Base-by-base conservation (phyloP, 1,139 yeast genomes). In the Saccharomycopsis hybrid region DNA sequence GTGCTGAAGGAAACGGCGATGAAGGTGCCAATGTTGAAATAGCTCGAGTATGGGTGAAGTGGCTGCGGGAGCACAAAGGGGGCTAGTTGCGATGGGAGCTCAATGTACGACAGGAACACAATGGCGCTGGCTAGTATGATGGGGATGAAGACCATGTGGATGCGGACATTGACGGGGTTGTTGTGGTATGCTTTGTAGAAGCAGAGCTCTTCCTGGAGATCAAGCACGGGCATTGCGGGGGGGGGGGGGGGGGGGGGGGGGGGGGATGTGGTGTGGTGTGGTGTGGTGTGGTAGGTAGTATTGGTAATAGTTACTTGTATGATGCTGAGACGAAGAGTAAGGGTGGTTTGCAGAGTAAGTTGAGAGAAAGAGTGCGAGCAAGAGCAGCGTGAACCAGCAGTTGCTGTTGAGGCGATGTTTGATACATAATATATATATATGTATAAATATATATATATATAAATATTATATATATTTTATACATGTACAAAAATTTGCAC, bases 111-210 rank as follows among this genome's bases (percentile, higher is more conserved):
- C 3, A 43, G 31, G n/a, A 33, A n/a, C n/a, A 48, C 70, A 45
- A 81, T 63, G 2, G 82, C 67, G 1, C 88, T 70, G 50, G 77
- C 67, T 28, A 87, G 68, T 51, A 92, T 88, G 13, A 79, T 65
- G 1, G 97, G 97, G 42, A 92, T 90, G 61, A 89, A 89, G 2
- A 77, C 63, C 50, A 85, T 67, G 62, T 92, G 98, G 55, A 92
- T 85, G 7, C 72, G 58, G 8, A 89, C 94, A 66, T 92, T 92
- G 47, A 69, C 71, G 11, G 70, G 68, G 62, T 86, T 73, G 62
- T 74, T 73, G 64, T 92, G 98, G 63, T 90, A 90, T 2, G 86
- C 76, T 65, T 94, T 81, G 70, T 92, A 92, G 61, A 86, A 86
- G 29, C 81, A 80, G 50, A 90, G 72, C 59, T 90, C 96, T 38